Evolutionary conservation across 768 basidiomycete genomes (phyloP).

Genomic region (Cubamyces lactineus): DNA sequence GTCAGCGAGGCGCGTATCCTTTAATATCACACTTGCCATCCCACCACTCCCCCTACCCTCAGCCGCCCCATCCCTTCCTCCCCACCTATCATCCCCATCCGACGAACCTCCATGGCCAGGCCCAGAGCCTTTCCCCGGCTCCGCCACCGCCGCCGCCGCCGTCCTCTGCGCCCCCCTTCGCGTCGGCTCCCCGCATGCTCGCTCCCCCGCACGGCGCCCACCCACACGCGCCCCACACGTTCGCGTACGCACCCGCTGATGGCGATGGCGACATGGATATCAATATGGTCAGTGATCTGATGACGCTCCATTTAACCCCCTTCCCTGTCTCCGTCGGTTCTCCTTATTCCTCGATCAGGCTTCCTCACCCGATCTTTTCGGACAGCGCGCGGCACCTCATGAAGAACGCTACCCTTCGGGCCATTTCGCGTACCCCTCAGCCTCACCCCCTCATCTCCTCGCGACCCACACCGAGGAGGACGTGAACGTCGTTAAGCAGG

Average conservation of each 20-base stretch:
- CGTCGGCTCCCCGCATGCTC: conserved; percentile 4
- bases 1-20: not conserved
- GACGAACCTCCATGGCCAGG: no score
- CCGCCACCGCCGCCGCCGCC: not conserved
- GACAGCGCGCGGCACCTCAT: conserved; percentile 3
- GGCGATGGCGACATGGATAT: not conserved
- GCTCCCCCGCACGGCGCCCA: conserved; percentile 2
- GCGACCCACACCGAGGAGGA: no score
- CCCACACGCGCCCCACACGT: not conserved
- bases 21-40: not conserved
- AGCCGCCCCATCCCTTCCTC: no score
- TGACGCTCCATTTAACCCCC: not conserved
- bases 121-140: not conserved
- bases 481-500: not conserved
- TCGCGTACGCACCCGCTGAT: not conserved
- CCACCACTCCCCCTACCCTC: no score
- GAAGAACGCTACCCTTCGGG: not conserved
- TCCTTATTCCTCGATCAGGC: not conserved
- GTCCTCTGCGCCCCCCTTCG: not conserved
- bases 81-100: no score
- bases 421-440: not conserved
- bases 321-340: not conserved
- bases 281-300: not conserved
- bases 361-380: conserved; percentile 17
- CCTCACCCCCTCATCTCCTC: not conserved